phyloP scores from a whole-genome alignment of 1,284 basidiomycete species.

The Fomitopsis schrenkii region DNA sequence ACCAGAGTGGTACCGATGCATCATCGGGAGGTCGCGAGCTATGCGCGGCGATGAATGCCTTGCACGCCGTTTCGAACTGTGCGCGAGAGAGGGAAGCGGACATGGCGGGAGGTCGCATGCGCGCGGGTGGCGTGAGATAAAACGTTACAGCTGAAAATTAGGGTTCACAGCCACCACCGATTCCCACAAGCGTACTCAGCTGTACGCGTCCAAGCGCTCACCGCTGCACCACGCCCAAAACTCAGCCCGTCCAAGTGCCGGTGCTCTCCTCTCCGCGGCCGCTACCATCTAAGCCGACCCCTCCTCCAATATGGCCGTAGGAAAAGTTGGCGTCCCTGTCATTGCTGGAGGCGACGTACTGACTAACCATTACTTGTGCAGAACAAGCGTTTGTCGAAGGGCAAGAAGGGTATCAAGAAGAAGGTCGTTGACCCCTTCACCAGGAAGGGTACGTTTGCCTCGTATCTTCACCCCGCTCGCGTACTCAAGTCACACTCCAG shows the following conservation, averaged over 20 bases:
- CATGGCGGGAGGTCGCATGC: conserved; percentile 12
- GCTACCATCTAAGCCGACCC: conserved; percentile 35
- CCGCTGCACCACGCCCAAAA: conserved; percentile 35
- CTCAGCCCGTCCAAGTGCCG: conserved; percentile 49
- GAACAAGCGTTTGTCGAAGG: conserved; percentile 99
- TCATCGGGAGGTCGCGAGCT: conserved; percentile 9
- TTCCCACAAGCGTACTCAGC: conserved; percentile 16
- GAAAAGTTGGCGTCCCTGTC: conserved; percentile 59
- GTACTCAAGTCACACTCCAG: conserved; percentile 35
- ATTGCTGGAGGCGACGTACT: background rate
- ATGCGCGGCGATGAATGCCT: conserved; percentile 40
- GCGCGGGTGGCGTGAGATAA: conserved; percentile 44
- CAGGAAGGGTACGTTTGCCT: conserved; percentile 77
- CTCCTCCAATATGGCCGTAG: conserved; percentile 79
- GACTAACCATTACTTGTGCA: conserved; percentile 27
- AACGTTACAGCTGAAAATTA: conserved; percentile 20
- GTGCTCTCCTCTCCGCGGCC: conserved; percentile 36
- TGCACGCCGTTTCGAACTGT: conserved; percentile 62
- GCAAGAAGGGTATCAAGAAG: conserved; percentile 99
- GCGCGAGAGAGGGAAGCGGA: conserved; percentile 45
- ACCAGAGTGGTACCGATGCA: conserved; percentile 4
- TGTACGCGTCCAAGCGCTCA: conserved; percentile 16
- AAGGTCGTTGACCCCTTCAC: conserved; percentile 99
- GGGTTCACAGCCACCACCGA: conserved; percentile 40
- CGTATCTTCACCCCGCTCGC: background rate